Base-by-base conservation (phyloP, 306 rosid species). In the Delonix regia region DNA sequence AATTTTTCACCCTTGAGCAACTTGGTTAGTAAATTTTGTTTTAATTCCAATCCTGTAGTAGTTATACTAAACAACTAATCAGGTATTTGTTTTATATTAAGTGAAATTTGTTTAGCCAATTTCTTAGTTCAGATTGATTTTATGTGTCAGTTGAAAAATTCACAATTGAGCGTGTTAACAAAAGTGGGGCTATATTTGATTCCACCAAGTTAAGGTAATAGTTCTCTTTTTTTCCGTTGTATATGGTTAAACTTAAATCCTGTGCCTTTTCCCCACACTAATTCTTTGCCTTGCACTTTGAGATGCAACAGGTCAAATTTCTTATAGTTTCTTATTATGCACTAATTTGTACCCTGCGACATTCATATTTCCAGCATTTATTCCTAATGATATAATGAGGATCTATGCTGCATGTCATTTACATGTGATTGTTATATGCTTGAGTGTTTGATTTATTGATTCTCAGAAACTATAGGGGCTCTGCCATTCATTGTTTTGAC, bases 101-200 rank as follows among this genome's bases (percentile, higher is more conserved):
- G 57, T 44, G 49, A 75, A 38, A 33, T 53, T 57, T 44, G 6
- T 53, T 44, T 36, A 15, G 28, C 15, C 38, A 24, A 53, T 66
- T 77, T 85, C 81, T 81, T 56, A 81, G 63, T 57, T 61, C 9
- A 12, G 59, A 75, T 70, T 68, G 42, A 9, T 47, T 78, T 72
- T 18, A 44, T 68, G 30, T 79, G 74, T 75, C 53, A 95, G 99
- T 93, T 84, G 96, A 91, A 82, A 95, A 87, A 51, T 95, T 95
- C 86, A 82, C 97, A 9, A 93, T 95, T 77, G 89, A 83, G 21
- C 96, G 96, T 12, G 94, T 95, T 65, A 91, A 93, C 85, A 95
- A 93, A 88, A 88, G 98, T 72, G 99, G 99, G 45, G 98, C 99
- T 64, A 78, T 95, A 61, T 95, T 95, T 67, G 98, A 95, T 83